phyloP scores from a whole-genome alignment of 2,329 filamentous ascomycete species.

The Beauveria caledonica region DNA sequence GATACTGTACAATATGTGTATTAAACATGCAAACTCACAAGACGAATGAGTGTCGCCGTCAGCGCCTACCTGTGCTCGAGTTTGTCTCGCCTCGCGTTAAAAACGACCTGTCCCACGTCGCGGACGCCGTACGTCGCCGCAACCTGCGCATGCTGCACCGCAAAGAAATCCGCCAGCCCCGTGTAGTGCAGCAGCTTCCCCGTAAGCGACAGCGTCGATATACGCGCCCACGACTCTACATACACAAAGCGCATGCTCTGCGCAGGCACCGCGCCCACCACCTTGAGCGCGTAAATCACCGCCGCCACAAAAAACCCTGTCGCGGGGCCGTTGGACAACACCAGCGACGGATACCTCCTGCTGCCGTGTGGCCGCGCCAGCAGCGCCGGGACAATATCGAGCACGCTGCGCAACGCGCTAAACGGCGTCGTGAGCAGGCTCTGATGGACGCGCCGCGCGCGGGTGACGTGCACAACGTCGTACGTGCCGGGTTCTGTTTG shows the following conservation, averaged over 20 bases:
- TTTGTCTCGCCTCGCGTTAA: constrained; percentile 25
- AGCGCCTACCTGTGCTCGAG: neutral
- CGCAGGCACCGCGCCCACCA: constrained; percentile 35
- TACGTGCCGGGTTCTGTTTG: constrained; percentile 39
- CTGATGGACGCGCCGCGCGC: constrained; percentile 79
- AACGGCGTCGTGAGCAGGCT: constrained; percentile 64
- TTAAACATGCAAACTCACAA: constrained; percentile 9
- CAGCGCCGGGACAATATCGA: constrained; percentile 52
- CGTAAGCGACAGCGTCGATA: constrained; percentile 73
- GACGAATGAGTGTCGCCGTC: neutral
- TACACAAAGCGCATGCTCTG: constrained; percentile 68
- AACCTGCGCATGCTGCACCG: constrained; percentile 72
- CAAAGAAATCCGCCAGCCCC: constrained; percentile 63
- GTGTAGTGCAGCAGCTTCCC: constrained; percentile 63
- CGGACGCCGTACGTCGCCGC: constrained; percentile 36
- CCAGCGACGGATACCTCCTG: constrained; percentile 56
- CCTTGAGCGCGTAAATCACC: constrained; percentile 39
- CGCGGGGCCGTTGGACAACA: constrained; percentile 82
- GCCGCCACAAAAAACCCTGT: constrained; percentile 70
- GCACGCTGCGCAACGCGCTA: constrained; percentile 57
- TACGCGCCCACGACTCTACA: constrained; percentile 87
- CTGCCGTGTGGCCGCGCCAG: constrained; percentile 23
- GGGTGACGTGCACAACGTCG: constrained; percentile 59
- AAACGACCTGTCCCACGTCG: constrained; percentile 33
- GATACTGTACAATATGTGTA: constrained; percentile 17